phyloP scores from a whole-genome alignment of 2,329 filamentous ascomycete genomes.

The Colletotrichum truncatum region DNA sequence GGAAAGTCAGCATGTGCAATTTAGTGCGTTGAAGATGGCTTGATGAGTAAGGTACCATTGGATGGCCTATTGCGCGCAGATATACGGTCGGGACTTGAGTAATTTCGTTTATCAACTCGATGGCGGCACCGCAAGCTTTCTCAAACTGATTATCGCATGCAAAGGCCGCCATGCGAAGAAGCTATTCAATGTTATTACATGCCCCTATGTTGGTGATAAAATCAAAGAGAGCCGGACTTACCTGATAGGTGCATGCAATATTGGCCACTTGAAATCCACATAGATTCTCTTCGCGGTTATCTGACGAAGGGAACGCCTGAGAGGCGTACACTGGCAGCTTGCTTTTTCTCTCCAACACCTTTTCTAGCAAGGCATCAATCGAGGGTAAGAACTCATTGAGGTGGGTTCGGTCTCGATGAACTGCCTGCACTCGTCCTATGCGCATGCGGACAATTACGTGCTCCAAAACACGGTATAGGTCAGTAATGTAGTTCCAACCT shows the following conservation, averaged over 20 bases:
- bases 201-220: too few species aligned
- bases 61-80: conserved; percentile 29
- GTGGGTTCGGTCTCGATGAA: conserved; percentile 7
- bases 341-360: conserved; percentile 14
- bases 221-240: background rate
- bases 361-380: conserved; percentile 20
- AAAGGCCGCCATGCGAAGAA: conserved; percentile 29
- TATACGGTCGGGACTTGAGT: conserved; percentile 26
- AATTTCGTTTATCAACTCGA: conserved; percentile 29
- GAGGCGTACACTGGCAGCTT: conserved; percentile 21
- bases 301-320: conserved; percentile 5
- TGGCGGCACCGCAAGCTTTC: conserved; percentile 26
- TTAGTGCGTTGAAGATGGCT: background rate
- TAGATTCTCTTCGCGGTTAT: conserved; percentile 36
- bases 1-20: background rate
- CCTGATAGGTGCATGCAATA: conserved; percentile 43
- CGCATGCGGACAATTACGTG: conserved; percentile 48
- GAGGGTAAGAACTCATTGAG: conserved; percentile 23
- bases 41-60: conserved; percentile 9
- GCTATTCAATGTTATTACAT: background rate
- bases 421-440: conserved; percentile 24
- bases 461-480: conserved; percentile 65
- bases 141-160: conserved; percentile 30
- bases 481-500: conserved; percentile 67
- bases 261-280: conserved; percentile 47